These are phyloP conservation scores for Orbilia ellipsospora DNA, from an alignment of 2,329 filamentous ascomycete genomes.

Conservation along the genomic window DNA sequence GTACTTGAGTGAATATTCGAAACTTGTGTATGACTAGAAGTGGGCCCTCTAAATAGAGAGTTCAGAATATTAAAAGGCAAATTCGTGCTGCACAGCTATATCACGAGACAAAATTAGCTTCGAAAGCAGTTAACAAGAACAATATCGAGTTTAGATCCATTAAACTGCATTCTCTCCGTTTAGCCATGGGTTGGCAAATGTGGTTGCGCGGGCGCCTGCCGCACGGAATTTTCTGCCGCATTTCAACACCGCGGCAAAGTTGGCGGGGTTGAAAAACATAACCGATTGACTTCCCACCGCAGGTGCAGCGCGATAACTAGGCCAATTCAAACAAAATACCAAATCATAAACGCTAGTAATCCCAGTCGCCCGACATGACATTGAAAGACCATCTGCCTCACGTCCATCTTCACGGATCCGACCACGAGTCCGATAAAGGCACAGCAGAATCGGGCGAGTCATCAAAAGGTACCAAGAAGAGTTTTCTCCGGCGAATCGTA, in stretches of 20 bases:
- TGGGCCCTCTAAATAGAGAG: too few species aligned
- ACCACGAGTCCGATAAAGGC: slow-evolving; percentile 29
- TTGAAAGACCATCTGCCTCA: slow-evolving; percentile 47
- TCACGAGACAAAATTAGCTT: too few species aligned
- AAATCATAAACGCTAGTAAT: not conserved
- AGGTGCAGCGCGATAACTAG: not conserved
- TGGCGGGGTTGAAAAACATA: slow-evolving; percentile 29
- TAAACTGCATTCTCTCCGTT: too few species aligned
- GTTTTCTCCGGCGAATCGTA: slow-evolving; percentile 38
- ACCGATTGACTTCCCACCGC: not conserved
- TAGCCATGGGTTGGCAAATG: too few species aligned
- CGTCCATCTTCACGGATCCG: slow-evolving; percentile 32
- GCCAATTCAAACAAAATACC: not conserved
- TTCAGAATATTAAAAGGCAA: too few species aligned
- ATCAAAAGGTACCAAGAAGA: slow-evolving; percentile 15
- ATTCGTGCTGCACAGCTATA: too few species aligned
- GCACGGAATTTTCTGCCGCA: slow-evolving; percentile 16
- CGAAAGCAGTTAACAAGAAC: too few species aligned
- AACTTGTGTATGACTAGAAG: too few species aligned
- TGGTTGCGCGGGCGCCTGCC: not conserved
- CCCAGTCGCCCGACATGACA: slow-evolving; percentile 26
- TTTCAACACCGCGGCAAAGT: slow-evolving; percentile 23
- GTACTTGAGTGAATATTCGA: too few species aligned
- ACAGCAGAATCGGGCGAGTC: slow-evolving; percentile 17
- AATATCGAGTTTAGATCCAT: too few species aligned